Percentiles rank a stretch among this genome's conserved stretches.
Conservation (phyloP, 495 filamentous ascomycete genomes). For the Neurospora tetrasperma region DNA sequence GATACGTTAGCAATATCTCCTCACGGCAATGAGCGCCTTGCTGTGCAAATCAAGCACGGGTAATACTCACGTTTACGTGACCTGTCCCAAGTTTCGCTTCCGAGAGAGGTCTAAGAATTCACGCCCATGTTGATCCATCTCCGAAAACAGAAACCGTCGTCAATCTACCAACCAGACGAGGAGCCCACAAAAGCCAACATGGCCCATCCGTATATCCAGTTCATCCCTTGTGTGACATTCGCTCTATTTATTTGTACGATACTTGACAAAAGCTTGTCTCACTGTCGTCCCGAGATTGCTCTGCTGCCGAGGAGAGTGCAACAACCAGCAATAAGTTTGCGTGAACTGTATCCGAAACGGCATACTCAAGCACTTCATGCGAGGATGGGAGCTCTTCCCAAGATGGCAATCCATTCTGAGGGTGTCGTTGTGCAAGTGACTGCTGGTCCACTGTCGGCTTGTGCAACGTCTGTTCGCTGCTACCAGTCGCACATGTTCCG, state of each 20-base stretch:
- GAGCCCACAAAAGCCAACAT: not conserved
- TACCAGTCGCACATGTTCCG: not conserved
- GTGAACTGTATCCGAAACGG: not conserved
- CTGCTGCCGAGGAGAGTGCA: not conserved
- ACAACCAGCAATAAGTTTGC: not conserved
- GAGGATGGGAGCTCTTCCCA: not conserved
- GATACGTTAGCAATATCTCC: not conserved
- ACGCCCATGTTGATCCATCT: not conserved
- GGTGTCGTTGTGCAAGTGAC: not conserved
- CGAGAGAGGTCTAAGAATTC: not conserved
- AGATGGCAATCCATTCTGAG: not conserved
- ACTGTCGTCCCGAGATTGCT: not conserved
- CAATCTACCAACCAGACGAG: not conserved
- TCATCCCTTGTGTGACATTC: not conserved
- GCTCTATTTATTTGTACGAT: not conserved
- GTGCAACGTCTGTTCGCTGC: not conserved
- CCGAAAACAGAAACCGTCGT: not conserved
- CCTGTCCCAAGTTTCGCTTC: not conserved
- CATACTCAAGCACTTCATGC: not conserved
- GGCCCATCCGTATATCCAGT: not conserved
- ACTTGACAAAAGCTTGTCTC: not conserved
- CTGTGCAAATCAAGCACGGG: not conserved
- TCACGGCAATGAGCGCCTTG: not conserved
- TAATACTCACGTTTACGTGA: not conserved
- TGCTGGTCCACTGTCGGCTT: not conserved